These are phyloP conservation scores for Trichophyton rubrum DNA, from an alignment of 2,329 filamentous ascomycete genomes.

Conservation along the genomic window DNA sequence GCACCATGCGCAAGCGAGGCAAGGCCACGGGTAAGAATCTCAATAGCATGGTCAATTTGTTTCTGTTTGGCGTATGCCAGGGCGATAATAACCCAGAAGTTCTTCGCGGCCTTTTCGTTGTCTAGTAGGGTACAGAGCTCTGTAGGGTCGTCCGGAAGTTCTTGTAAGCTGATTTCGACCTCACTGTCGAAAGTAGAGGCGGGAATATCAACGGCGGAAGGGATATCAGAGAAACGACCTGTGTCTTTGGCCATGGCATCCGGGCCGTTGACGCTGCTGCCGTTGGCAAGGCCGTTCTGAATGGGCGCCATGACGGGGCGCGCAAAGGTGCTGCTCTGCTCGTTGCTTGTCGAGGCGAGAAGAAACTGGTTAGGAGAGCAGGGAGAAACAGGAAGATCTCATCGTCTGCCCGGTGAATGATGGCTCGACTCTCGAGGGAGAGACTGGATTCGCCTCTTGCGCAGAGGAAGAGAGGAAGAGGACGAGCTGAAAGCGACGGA, in stretches of 20 bases:
- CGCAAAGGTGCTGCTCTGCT: neutral
- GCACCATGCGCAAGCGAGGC: constrained; percentile 56
- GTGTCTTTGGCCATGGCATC: constrained; percentile 17
- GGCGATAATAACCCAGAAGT: constrained; percentile 96
- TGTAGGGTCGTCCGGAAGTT: constrained; percentile 82
- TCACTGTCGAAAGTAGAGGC: constrained; percentile 49
- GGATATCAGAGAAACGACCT: constrained; percentile 49
- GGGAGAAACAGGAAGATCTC: neutral
- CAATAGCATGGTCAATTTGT: constrained; percentile 72
- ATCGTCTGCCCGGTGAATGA: neutral
- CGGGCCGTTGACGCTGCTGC: constrained; percentile 34
- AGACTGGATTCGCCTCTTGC: neutral
- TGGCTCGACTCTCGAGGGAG: neutral
- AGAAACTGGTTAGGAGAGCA: neutral
- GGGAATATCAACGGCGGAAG: constrained; percentile 51
- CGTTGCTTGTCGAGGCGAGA: neutral
- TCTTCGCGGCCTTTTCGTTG: constrained; percentile 80
- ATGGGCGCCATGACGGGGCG: constrained; percentile 32
- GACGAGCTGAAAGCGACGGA: neutral
- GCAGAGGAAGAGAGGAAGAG: neutral
- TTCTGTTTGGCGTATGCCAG: constrained; percentile 92
- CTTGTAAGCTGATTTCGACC: constrained; percentile 87
- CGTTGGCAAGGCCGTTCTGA: constrained; percentile 41
- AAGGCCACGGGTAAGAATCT: constrained; percentile 59
- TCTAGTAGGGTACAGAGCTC: constrained; percentile 92